Evolutionary conservation across 495 filamentous ascomycete genomes (phyloP).

Genomic region (Penicillium daleae): DNA sequence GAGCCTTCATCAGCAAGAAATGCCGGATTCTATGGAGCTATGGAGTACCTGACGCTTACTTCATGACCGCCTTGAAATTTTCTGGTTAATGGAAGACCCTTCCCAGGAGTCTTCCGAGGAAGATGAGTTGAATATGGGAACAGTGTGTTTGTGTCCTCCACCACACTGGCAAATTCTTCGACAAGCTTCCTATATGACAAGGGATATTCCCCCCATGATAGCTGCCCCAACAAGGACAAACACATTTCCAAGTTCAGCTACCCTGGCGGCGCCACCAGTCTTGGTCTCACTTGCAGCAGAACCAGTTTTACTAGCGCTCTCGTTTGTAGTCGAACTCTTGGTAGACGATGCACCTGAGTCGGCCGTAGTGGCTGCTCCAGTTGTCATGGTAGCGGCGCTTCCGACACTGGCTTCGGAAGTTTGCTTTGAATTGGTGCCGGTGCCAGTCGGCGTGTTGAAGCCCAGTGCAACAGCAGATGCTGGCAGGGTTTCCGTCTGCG

Average conservation of each 20-base stretch:
- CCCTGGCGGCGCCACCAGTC: conserved; percentile 4
- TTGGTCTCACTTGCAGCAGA: conserved; percentile 10
- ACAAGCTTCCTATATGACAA: conserved; percentile 5
- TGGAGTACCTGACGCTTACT: no score
- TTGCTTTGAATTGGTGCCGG: not conserved
- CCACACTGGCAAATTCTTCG: no score
- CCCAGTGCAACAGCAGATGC: conserved; percentile 7
- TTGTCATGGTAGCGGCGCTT: conserved; percentile 7
- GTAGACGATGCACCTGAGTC: conserved; percentile 3
- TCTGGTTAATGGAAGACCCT: no score
- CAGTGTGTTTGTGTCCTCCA: no score
- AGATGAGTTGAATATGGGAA: no score
- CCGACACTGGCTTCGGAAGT: conserved; percentile 8
- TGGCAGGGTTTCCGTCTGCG: conserved; percentile 4
- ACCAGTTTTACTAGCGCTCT: conserved; percentile 4
- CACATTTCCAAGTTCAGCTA: not conserved
- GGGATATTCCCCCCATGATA: conserved; percentile 5
- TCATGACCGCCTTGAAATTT: no score
- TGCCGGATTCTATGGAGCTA: no score
- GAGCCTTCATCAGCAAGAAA: no score
- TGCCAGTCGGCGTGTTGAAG: conserved; percentile 5
- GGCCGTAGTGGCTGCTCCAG: not conserved
- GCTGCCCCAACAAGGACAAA: conserved; percentile 5
- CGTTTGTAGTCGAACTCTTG: conserved; percentile 2
- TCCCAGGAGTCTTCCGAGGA: no score